phyloP scores from a whole-genome alignment of 2,329 filamentous ascomycete species.

The Epichloe coenophiala region DNA sequence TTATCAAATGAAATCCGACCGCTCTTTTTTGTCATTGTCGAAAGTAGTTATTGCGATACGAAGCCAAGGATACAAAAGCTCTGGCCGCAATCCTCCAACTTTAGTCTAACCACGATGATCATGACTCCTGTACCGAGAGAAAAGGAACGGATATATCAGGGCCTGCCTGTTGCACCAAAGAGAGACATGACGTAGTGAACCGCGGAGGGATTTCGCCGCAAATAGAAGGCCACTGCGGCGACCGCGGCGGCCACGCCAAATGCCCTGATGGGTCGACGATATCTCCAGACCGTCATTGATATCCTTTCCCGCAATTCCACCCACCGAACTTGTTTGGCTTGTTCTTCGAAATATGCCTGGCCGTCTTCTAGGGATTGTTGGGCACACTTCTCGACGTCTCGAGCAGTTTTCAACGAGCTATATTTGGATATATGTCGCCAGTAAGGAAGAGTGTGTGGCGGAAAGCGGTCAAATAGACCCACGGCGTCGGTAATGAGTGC shows the following conservation, averaged over 20 bases:
- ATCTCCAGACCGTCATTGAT: constrained; percentile 37
- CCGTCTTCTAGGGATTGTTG: too few relatives aligned
- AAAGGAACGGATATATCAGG: neutral
- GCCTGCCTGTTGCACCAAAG: constrained; percentile 9
- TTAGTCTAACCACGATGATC: neutral
- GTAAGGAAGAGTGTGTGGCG: too few relatives aligned
- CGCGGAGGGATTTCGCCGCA: constrained; percentile 34
- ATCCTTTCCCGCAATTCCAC: constrained; percentile 33
- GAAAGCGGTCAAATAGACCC: too few relatives aligned
- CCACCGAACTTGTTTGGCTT: constrained; percentile 58
- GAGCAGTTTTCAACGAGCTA: too few relatives aligned
- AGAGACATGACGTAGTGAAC: constrained; percentile 15
- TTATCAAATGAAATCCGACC: neutral
- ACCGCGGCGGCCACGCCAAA: constrained; percentile 53
- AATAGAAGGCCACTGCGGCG: constrained; percentile 53
- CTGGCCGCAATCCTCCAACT: neutral
- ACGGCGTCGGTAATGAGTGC: too few relatives aligned
- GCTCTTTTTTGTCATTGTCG: neutral
- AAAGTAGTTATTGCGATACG: neutral
- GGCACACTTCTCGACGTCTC: too few relatives aligned
- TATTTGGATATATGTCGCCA: too few relatives aligned
- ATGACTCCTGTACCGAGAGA: neutral
- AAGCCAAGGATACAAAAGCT: neutral
- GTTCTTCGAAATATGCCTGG: constrained; percentile 28
- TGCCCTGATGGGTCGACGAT: constrained; percentile 50